phyloP scores from a whole-genome alignment of 495 filamentous ascomycete species.

The Daldinia concentrica region DNA sequence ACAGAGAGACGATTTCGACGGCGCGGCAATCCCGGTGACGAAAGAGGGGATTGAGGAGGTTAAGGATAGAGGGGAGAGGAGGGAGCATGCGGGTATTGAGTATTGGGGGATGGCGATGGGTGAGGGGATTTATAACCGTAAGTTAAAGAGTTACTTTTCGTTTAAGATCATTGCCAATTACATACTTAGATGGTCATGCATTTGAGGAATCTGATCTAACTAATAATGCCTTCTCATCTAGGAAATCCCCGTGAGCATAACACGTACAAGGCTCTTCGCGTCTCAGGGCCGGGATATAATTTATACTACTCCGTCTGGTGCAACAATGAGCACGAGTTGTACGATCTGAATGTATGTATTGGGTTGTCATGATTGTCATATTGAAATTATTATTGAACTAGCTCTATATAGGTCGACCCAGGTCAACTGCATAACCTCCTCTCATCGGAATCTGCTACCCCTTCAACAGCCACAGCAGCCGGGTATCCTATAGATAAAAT shows the following conservation, averaged over 20 bases:
- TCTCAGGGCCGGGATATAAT: constrained; percentile 61
- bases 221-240: background rate
- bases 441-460: constrained; percentile 1
- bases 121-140: constrained; percentile 54
- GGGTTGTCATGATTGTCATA: background rate
- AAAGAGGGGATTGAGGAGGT: constrained; percentile 14
- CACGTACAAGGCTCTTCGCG: constrained; percentile 66
- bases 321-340: constrained; percentile 68
- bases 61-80: constrained; percentile 34
- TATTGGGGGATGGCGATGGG: constrained; percentile 63
- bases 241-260: constrained; percentile 50
- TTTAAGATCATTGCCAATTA: background rate
- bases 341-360: constrained; percentile 61
- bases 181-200: constrained; percentile 7
- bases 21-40: constrained; percentile 59
- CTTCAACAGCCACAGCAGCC: constrained; percentile 33
- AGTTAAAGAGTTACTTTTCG: background rate
- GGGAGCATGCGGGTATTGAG: constrained; percentile 70
- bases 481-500: constrained; percentile 50
- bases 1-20: constrained; percentile 62
- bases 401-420: constrained; percentile 58
- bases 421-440: constrained; percentile 66
- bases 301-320: constrained; percentile 72
- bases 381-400: background rate
- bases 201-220: background rate